A percentile compares a stretch with the other conserved stretches of the same genome.
Conservation (phyloP, 2,329 filamentous ascomycete genomes). For the Alternaria dauci region DNA sequence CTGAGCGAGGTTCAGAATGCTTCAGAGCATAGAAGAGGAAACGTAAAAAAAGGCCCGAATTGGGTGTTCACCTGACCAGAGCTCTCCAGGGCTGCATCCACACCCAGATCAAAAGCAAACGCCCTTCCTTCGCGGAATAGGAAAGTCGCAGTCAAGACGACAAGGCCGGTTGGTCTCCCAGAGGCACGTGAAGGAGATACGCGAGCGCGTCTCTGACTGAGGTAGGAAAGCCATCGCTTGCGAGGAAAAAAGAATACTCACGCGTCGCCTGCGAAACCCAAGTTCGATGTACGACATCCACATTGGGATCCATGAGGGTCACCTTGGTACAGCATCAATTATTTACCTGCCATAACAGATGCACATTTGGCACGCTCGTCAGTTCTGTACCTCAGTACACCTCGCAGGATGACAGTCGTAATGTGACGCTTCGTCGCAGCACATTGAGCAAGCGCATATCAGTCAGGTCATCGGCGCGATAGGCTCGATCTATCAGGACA, state of each 20-base stretch:
- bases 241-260: background rate
- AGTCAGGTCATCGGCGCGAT: background rate
- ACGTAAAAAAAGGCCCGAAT: conserved; percentile 11
- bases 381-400: background rate
- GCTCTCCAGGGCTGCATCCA: background rate
- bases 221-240: background rate
- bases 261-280: background rate
- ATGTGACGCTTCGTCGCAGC: background rate
- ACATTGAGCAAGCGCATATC: background rate
- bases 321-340: background rate
- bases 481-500: background rate
- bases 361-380: background rate
- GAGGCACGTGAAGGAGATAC: background rate
- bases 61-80: background rate
- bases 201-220: background rate
- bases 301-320: too few species aligned
- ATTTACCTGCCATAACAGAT: background rate
- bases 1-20: background rate
- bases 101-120: background rate
- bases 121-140: background rate
- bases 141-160: background rate
- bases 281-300: background rate
- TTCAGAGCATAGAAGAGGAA: conserved; percentile 5
- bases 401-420: background rate
- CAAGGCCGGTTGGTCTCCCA: background rate